Conservation (phyloP, 176 grass and related monocot genomes). For the Lolium multiflorum region DNA sequence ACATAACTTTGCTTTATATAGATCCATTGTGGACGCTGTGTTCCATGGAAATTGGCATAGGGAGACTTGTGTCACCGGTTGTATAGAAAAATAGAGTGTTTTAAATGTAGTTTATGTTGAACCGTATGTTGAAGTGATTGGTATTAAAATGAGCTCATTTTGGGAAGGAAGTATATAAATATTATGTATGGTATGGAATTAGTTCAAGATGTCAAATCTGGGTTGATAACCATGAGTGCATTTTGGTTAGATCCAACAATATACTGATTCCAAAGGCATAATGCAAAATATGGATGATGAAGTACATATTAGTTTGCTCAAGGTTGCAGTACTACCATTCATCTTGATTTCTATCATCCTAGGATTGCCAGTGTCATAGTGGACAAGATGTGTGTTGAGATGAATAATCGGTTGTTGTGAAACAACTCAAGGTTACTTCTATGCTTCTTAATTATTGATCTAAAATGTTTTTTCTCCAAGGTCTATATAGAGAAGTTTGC, state of each 20-base stretch:
- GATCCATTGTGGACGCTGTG: no score
- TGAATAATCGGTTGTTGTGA: neutral
- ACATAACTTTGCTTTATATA: no score
- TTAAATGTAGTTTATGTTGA: no score
- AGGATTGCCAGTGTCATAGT: neutral
- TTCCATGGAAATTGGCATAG: no score
- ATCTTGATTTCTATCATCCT: neutral
- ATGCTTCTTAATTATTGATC: neutral
- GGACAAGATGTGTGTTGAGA: neutral
- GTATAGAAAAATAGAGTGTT: no score
- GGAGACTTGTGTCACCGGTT: no score
- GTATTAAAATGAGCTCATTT: no score
- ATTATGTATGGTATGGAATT: no score
- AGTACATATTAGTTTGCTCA: neutral
- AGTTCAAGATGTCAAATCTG: neutral
- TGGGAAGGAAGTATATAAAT: no score
- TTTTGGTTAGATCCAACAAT: conserved; percentile 1
- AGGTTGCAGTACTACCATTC: neutral
- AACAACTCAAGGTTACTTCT: neutral
- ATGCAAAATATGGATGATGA: neutral
- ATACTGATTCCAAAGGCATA: neutral
- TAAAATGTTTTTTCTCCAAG: neutral
- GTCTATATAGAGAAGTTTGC: neutral
- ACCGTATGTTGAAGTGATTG: no score
- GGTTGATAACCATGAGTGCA: neutral